Evolutionary conservation across 495 filamentous ascomycete species (phyloP).

Genomic region (Xylaria telfairii): DNA sequence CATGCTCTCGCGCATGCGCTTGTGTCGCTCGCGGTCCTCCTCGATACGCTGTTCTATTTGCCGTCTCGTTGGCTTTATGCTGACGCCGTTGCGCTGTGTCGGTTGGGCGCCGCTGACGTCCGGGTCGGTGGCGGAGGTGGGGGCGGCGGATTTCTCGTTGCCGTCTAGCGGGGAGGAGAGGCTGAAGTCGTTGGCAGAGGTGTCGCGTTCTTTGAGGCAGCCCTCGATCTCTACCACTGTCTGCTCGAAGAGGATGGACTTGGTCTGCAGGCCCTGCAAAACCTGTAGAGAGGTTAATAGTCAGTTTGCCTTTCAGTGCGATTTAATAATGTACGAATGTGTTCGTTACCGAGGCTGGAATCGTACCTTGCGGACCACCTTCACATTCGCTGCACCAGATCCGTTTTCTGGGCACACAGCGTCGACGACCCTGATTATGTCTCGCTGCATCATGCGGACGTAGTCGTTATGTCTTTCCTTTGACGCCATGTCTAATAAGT

Average conservation of each 20-base stretch:
- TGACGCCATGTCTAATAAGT: conserved; percentile 84
- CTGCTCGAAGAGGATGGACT: conserved; percentile 68
- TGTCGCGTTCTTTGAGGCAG: conserved; percentile 76
- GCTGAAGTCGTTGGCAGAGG: conserved; percentile 44
- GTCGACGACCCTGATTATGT: conserved; percentile 88
- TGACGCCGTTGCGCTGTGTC: conserved; percentile 33
- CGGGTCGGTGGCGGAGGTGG: conserved; percentile 37
- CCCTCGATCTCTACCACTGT: conserved; percentile 80
- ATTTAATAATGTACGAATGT: neutral
- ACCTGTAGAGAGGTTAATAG: conserved; percentile 51
- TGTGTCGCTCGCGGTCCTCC: conserved; percentile 94
- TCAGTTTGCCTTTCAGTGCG: neutral
- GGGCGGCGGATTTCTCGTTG: conserved; percentile 37
- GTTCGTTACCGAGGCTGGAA: neutral
- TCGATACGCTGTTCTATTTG: conserved; percentile 96
- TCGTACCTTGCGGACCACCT: conserved; percentile 78
- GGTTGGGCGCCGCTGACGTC: conserved; percentile 42
- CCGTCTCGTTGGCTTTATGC: conserved; percentile 73
- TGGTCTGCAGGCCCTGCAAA: conserved; percentile 69
- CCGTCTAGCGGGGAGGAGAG: conserved; percentile 46
- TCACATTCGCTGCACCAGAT: conserved; percentile 90
- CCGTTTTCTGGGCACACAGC: conserved; percentile 87
- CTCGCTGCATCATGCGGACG: conserved; percentile 90
- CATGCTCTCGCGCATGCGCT: conserved; percentile 83
- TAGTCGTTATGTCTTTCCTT: conserved; percentile 77